These are phyloP conservation scores for sorghum (Sorghum bicolor) DNA, from an alignment of 176 grass and related monocot genomes.

Conservation along the genomic window Sorghum_bicolor_NCBIv3 NC_012873.2:56300001-56300500, in stretches of 20 bases:
- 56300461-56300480: constrained; percentile 24
- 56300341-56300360: constrained; percentile 22
- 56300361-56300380: constrained; percentile 56
- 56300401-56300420: constrained; percentile 52
- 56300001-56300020: constrained; percentile 20
- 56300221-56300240: constrained; percentile 41
- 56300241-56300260: constrained; percentile 19
- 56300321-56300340: constrained; percentile 38
- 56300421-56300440: constrained; percentile 17
- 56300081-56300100: constrained; percentile 13
- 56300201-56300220: constrained; percentile 40
- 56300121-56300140: no score
- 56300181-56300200: constrained; percentile 15
- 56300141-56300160: constrained; percentile 29
- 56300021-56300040: constrained; percentile 44
- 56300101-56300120: no score
- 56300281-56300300: constrained; percentile 37
- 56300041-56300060: constrained; percentile 22
- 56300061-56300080: constrained; percentile 22
- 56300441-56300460: constrained; percentile 2
- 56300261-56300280: constrained; percentile 59
- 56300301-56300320: constrained; percentile 47
- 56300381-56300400: constrained; percentile 50
- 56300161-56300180: constrained; percentile 19
- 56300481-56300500: constrained; percentile 73